Evolutionary conservation across 192 early-diverging fungal genomes (phyloP), one percentile per base, ranked within the genome.

Genomic region (Phlyctochytrium arcticum): DNA sequence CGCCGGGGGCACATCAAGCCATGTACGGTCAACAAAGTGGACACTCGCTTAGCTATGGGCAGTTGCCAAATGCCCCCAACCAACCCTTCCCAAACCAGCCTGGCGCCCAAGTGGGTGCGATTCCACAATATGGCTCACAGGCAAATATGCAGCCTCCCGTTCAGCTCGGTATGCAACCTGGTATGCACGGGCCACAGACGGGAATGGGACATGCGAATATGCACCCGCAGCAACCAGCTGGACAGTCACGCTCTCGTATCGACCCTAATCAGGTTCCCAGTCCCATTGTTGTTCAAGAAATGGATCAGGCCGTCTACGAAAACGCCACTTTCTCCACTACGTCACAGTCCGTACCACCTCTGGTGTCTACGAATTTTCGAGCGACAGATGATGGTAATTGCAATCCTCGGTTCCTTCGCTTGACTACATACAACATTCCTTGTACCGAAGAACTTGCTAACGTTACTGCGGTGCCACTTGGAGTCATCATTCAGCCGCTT

Each of bases 261-360:
- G 93, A 99, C 68, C 94, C 95, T 2, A 89, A 92, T 76, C 91
- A 94, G 63, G 92, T 99, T 54, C 96, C 96, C 17, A 87, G 88
- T 21, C 94, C 95, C 23, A 80, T 92, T 8, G 75, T 79, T 23
- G 93, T 94, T 33, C 93, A 95, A 57, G 84, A 87, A 53, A 71
- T 75, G 17, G 94, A 99, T 68, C 92, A 96, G 65, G 69, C 79
- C 23, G 48, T 78, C 6, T 89, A 90, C 72, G 77, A 75, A 21
- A 75, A 78, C 24, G 66, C 81, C 50, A 78, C 86, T 8, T 99
- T 87, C 79, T 80, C 83, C 34, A 95, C 95, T 0, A 83, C 76
- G 10, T 76, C 83, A 10, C 86, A 80, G 57, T 80, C 81, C 3
- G 72, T 82, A 9, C 84, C 89, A 15, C 96, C 96, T 15, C 73